phyloP scores from a whole-genome alignment of 768 basidiomycete genomes.

The Termitomyces sp. region DNA sequence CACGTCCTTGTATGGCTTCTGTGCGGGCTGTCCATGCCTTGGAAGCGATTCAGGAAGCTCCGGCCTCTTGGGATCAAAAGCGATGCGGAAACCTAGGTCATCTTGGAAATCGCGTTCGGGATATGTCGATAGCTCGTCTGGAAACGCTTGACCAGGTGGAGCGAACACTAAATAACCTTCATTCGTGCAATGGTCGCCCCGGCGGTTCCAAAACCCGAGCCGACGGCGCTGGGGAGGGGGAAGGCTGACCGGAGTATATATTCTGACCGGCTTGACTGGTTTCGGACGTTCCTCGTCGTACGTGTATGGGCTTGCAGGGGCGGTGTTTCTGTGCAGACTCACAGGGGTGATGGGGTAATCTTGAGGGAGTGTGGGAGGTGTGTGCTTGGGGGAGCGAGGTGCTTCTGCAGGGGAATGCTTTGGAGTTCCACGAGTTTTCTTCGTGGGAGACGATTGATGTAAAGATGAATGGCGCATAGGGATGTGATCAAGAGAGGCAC shows the following conservation, averaged over 20 bases:
- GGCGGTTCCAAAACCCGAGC: slow-evolving; percentile 67
- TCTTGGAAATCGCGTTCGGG: slow-evolving; percentile 53
- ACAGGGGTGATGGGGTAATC: slow-evolving; percentile 1
- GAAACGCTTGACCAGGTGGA: slow-evolving; percentile 50
- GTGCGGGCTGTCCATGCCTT: background rate
- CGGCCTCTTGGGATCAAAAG: slow-evolving; percentile 38
- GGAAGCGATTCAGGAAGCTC: slow-evolving; percentile 63
- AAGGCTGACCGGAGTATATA: slow-evolving; percentile 17
- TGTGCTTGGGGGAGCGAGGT: background rate
- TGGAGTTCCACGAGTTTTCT: background rate
- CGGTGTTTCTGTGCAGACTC: background rate
- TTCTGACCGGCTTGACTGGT: slow-evolving; percentile 7
- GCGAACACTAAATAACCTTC: slow-evolving; percentile 61
- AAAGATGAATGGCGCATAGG: background rate
- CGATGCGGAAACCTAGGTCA: slow-evolving; percentile 38
- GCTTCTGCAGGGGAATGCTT: background rate
- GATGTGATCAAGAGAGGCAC: background rate
- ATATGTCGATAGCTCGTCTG: slow-evolving; percentile 55
- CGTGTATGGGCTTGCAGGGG: slow-evolving; percentile 5
- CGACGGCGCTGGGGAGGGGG: slow-evolving; percentile 23
- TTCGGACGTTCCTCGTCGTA: slow-evolving; percentile 12
- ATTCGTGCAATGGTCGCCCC: slow-evolving; percentile 64
- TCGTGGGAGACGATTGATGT: slow-evolving; percentile 6
- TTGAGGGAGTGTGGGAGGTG: slow-evolving; percentile 1
- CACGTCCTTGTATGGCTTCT: background rate